Evolutionary conservation across 495 filamentous ascomycete genomes (phyloP).

Genomic region (Jackrogersella minutella): DNA sequence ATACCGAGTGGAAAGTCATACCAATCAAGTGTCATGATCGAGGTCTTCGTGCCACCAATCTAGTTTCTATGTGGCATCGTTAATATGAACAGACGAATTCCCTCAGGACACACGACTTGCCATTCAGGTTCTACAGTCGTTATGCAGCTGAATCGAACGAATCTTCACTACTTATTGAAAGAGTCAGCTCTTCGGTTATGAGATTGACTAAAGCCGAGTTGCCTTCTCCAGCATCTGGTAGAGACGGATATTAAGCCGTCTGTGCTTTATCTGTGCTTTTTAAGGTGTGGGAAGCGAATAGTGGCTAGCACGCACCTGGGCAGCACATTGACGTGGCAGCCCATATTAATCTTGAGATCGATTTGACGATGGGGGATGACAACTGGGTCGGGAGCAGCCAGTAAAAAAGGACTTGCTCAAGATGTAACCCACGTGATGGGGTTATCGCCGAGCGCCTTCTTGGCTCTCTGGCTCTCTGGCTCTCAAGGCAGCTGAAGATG

Average conservation of each 20-base stretch:
- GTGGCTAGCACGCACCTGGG: slow-evolving; percentile 13
- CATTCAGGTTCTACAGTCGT: slow-evolving; percentile 16
- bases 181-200: slow-evolving; percentile 19
- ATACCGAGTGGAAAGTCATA: slow-evolving; percentile 16
- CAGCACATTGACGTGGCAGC: slow-evolving; percentile 41
- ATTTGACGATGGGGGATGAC: slow-evolving; percentile 30
- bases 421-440: slow-evolving; percentile 32
- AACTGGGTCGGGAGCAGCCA: slow-evolving; percentile 25
- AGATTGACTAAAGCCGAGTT: slow-evolving; percentile 3
- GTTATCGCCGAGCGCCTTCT: slow-evolving; percentile 33
- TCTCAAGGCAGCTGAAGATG: background rate
- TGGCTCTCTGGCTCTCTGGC: background rate
- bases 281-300: slow-evolving; percentile 25
- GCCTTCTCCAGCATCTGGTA: background rate
- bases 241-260: background rate
- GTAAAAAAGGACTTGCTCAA: slow-evolving; percentile 10
- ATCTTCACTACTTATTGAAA: slow-evolving; percentile 13
- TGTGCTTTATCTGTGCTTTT: background rate
- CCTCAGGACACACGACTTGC: slow-evolving; percentile 25
- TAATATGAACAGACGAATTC: slow-evolving; percentile 27
- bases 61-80: slow-evolving; percentile 13
- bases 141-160: slow-evolving; percentile 13
- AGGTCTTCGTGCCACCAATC: slow-evolving; percentile 22
- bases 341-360: slow-evolving; percentile 39
- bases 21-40: slow-evolving; percentile 1